These are phyloP conservation scores for Triadica sebifera DNA, from an alignment of 345 rosid genomes.

Conservation along the genomic window DNA sequence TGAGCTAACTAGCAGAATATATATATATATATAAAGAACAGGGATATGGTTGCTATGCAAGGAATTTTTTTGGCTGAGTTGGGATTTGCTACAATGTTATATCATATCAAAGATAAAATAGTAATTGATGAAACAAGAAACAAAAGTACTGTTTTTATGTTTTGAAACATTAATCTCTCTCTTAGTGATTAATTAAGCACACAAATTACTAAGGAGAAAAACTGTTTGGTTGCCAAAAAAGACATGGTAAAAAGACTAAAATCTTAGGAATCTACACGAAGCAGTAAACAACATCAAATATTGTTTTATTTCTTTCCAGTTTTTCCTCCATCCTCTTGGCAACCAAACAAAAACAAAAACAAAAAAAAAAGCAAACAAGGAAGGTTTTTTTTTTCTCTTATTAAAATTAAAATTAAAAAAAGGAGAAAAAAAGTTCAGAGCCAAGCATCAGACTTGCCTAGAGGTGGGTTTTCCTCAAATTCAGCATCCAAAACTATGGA, in stretches of 20 bases:
- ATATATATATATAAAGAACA: no score
- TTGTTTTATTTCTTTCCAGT: slow-evolving; percentile 13
- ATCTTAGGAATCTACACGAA: neutral
- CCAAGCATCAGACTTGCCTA: slow-evolving; percentile 76
- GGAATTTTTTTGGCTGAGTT: neutral
- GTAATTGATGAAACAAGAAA: no score
- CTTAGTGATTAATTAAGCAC: neutral
- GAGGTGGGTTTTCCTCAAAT: slow-evolving; percentile 32
- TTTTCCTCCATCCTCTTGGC: slow-evolving; percentile 31
- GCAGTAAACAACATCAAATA: neutral
- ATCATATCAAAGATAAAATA: no score
- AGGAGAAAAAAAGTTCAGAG: slow-evolving; percentile 27
- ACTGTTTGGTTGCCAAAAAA: slow-evolving; percentile 16
- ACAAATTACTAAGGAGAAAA: slow-evolving; percentile 5
- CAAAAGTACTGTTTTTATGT: no score
- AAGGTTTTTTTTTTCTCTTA: no score
- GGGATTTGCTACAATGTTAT: neutral
- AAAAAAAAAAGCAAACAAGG: neutral
- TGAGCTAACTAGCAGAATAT: neutral
- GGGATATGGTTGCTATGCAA: no score
- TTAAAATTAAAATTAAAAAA: neutral
- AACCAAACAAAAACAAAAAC: slow-evolving; percentile 44
- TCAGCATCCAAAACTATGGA: neutral
- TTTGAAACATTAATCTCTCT: neutral
- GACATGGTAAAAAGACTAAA: neutral